Evolutionary conservation across 768 basidiomycete species (phyloP), one percentile per base, ranked within the genome.

Genomic region (Pulveroboletus ravenelii): DNA sequence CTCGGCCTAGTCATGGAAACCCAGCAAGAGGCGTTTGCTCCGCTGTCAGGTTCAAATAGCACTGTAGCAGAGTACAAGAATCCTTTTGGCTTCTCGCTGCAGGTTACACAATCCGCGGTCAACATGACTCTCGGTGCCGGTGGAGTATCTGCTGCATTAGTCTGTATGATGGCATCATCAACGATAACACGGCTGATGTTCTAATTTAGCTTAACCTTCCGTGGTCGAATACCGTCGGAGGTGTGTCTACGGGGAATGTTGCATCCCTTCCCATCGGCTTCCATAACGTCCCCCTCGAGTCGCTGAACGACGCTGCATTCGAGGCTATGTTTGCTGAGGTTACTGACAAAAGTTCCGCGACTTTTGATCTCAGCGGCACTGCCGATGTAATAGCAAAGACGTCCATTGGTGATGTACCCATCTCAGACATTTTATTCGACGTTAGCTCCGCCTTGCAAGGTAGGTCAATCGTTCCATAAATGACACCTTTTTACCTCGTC

Each of bases 51-150:
- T 54, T 86, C 83, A 5, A 66, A 75, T 36, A 65, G 71, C 45
- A 81, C 81, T 0, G 47, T 81, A 3, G 82, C 80, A 14, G 68
- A 73, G 54, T 85, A 84, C 64, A 79, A 78, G 65, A 89, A 87
- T 65, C 86, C 87, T 1, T 88, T 88, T 62, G 86, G 86, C 4
- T 89, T 89, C 68, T 78, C 81, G 10, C 62, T 88, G 47, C 84
- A 87, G 58, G 82, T 85, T 20, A 63, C 81, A 10, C 72, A 78
- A 54, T 70, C 80, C 2, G 73, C 75, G 1, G 74, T 86, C 58
- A 74, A 76, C 20, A 77, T 88, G 54, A 72, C 72, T 41, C 65
- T 89, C 41, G 70, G 67, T 15, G 67, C 67, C 6, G 70, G 70
- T 18, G 81, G 82, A 5, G 62, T 70, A 25, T 68, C 80, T 50